Base-by-base conservation (phyloP, 78 protist genomes). In the Acrasis kona region DNA sequence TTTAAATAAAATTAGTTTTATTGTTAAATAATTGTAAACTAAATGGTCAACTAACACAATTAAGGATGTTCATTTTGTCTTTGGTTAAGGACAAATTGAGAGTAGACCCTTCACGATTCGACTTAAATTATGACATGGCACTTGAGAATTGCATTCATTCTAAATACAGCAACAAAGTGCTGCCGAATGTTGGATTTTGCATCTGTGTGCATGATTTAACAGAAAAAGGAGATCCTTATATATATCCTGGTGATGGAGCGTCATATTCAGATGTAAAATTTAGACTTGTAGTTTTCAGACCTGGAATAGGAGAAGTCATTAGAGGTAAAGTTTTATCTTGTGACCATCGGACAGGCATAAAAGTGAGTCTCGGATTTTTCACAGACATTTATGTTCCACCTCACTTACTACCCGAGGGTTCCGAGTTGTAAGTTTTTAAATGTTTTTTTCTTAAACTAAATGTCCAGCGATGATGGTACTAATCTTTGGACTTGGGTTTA, bases 211-310 rank as follows among this genome's bases (percentile, higher is more conserved):
- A 50, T 50, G 61, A 50, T n/a, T n/a, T 50, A n/a, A 19, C 19
- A n/a, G 19, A 19, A 19, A 50, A n/a, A n/a, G 61, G 61, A 50
- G 61, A 50, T 50, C 61, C 61, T n/a, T 50, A 50, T 50, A 50
- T 50, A n/a, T n/a, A n/a, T n/a, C 61, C 61, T n/a, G 61, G 61
- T n/a, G 83, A 79, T 7, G 83, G 82, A 6, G 83, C 78, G 28
- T 74, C 83, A 6, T 79, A 77, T 58, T 39, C 27, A 12, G 32
- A 29, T 5, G 81, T 78, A 12, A 27, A 5, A 12, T 79, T 79
- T 79, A 71, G 84, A 7, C 9, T 79, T 19, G 34, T 76, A 19
- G 81, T 79, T 28, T 79, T 79, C 74, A n/a, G 70, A 64, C 83
- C 83, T 7, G 71, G 71, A 39, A 8, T 6, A 78, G 80, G 65